These are phyloP conservation scores for Trifolium dubium DNA, from an alignment of 306 rosid genomes.

Conservation along the genomic window DNA sequence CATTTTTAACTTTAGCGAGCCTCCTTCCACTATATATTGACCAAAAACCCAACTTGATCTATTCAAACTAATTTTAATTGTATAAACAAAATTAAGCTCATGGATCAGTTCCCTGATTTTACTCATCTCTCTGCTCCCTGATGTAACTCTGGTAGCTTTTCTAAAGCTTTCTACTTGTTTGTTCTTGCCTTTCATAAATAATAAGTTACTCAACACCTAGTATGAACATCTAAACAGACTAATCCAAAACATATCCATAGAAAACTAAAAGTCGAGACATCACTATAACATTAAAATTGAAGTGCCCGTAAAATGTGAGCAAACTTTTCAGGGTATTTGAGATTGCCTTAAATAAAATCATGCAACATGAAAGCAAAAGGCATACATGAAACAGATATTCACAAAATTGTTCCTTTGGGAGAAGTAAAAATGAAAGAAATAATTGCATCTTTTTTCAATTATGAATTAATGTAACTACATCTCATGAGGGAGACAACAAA, in stretches of 20 bases:
- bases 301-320: background rate
- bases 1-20: too few relatives aligned
- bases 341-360: background rate
- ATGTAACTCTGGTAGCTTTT: background rate
- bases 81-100: too few relatives aligned
- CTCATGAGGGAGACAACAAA: constrained; percentile 29
- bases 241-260: background rate
- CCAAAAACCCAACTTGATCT: too few relatives aligned
- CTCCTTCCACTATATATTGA: too few relatives aligned
- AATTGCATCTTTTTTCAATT: constrained; percentile 43
- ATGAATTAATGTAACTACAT: constrained; percentile 41
- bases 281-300: background rate
- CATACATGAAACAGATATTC: constrained; percentile 8
- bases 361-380: background rate
- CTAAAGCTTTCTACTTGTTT: background rate
- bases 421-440: constrained; percentile 16
- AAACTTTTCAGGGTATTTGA: background rate
- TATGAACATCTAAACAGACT: constrained; percentile 8
- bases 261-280: background rate
- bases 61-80: too few relatives aligned
- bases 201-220: background rate
- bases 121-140: background rate
- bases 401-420: background rate
- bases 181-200: background rate
- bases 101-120: background rate